A percentile compares a stretch with the other conserved stretches of the same genome.
Conservation (phyloP, 2,329 filamentous ascomycete species). For the Cercospora berteroae region DNA sequence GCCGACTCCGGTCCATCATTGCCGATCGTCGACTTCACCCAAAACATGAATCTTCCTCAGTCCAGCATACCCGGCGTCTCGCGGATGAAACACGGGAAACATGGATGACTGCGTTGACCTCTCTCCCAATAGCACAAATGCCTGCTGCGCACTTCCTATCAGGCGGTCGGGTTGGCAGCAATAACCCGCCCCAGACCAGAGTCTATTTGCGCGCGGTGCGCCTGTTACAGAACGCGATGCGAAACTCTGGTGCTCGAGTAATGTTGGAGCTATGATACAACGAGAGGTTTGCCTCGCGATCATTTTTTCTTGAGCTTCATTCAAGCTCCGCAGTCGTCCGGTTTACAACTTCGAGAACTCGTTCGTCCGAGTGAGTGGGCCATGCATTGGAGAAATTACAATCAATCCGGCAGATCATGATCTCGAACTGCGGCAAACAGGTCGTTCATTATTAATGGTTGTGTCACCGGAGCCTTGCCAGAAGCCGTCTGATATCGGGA, state of each 20-base stretch:
- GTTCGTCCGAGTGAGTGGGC: not conserved
- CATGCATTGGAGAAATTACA: not conserved
- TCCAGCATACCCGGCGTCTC: constrained; percentile 1
- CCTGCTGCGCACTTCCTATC: not conserved
- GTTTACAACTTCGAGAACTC: not conserved
- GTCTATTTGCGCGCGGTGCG: not conserved
- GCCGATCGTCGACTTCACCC: constrained; percentile 5
- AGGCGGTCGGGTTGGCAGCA: not conserved
- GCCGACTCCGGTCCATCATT: constrained; percentile 2
- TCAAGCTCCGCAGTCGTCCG: not conserved
- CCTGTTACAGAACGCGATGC: constrained; percentile 12
- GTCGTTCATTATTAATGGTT: not conserved
- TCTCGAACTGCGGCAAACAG: not conserved
- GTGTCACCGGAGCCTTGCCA: constrained; percentile 4
- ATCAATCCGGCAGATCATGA: not conserved
- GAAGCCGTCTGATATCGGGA: constrained; percentile 4
- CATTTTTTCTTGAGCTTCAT: constrained; percentile 1
- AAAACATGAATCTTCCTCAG: not conserved
- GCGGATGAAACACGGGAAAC: constrained; percentile 4
- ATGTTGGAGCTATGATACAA: constrained; percentile 10
- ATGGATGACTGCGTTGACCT: not conserved
- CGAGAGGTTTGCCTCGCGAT: not conserved
- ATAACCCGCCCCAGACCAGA: not conserved
- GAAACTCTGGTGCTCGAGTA: constrained; percentile 13
- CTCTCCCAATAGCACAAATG: not conserved